These are phyloP conservation scores for Ogataea haglerorum DNA, from an alignment of 805 yeast species.

Conservation along the genomic window DNA sequence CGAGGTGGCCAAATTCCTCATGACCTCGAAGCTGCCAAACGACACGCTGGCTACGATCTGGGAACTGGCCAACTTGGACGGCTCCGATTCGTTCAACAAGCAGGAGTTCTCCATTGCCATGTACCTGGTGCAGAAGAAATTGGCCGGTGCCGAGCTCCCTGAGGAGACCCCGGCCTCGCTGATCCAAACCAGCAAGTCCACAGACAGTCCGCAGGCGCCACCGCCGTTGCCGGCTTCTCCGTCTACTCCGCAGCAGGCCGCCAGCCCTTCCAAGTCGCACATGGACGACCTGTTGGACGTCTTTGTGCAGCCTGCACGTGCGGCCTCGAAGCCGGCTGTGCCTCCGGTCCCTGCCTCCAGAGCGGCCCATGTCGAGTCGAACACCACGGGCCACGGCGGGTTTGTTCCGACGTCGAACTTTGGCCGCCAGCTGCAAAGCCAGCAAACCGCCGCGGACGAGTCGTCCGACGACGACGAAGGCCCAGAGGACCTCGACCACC, in stretches of 20 bases:
- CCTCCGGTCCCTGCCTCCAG: conserved; percentile 35
- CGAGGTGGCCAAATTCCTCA: conserved; percentile 83
- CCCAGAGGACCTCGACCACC: conserved; percentile 31
- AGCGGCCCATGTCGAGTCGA: conserved; percentile 8
- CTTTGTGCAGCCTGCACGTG: conserved; percentile 36
- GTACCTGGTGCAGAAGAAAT: conserved; percentile 82
- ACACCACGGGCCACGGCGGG: conserved; percentile 32
- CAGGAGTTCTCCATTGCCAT: conserved; percentile 90
- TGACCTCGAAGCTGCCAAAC: conserved; percentile 83
- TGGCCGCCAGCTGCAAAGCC: conserved; percentile 65
- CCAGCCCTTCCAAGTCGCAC: conserved; percentile 33
- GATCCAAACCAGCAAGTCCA: conserved; percentile 32
- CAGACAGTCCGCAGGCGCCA: conserved; percentile 16
- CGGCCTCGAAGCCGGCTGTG: conserved; percentile 25
- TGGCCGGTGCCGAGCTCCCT: conserved; percentile 76
- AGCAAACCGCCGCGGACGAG: conserved; percentile 26
- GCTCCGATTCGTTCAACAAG: conserved; percentile 75
- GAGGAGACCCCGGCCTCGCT: conserved; percentile 69
- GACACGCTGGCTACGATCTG: conserved; percentile 84
- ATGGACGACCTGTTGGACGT: conserved; percentile 66
- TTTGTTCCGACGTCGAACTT: conserved; percentile 84
- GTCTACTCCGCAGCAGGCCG: conserved; percentile 14
- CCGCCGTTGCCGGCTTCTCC: conserved; percentile 11
- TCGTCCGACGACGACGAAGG: conserved; percentile 39
- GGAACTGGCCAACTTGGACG: conserved; percentile 91